phyloP scores from a whole-genome alignment of 306 rosid genomes.

The Vicia faba region DNA sequence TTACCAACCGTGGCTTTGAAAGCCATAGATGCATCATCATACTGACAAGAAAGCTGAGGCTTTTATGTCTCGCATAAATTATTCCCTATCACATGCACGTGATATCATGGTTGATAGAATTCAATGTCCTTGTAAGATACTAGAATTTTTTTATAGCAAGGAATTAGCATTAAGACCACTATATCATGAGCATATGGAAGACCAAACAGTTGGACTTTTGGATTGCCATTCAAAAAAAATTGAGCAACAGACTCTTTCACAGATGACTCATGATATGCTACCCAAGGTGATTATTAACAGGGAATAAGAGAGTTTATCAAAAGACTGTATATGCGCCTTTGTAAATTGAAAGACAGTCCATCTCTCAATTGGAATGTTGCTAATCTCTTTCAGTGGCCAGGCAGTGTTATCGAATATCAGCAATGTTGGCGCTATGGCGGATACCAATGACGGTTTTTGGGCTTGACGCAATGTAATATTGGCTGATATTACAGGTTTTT shows the following conservation, averaged over 20 bases:
- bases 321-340: constrained; percentile 4
- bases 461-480: too few relatives aligned
- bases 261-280: background rate
- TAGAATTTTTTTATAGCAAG: background rate
- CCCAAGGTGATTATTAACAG: constrained; percentile 27
- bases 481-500: too few relatives aligned
- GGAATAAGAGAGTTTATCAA: constrained; percentile 10
- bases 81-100: constrained; percentile 17
- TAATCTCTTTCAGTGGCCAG: constrained; percentile 2
- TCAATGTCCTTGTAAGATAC: constrained; percentile 19
- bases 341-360: constrained; percentile 17
- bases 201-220: constrained; percentile 23
- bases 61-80: constrained; percentile 3
- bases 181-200: constrained; percentile 12
- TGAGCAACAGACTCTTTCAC: background rate
- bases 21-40: constrained; percentile 8
- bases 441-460: too few relatives aligned
- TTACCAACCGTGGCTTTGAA: too few relatives aligned
- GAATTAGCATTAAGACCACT: constrained; percentile 26
- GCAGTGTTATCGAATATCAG: too few relatives aligned
- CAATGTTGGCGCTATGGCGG: too few relatives aligned
- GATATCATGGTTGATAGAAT: constrained; percentile 16
- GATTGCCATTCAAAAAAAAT: background rate
- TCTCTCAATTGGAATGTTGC: constrained; percentile 9
- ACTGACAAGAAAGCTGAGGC: constrained; percentile 26